Evolutionary conservation across 495 filamentous ascomycete species (phyloP).

Genomic region (Lineolata rhizophorae): DNA sequence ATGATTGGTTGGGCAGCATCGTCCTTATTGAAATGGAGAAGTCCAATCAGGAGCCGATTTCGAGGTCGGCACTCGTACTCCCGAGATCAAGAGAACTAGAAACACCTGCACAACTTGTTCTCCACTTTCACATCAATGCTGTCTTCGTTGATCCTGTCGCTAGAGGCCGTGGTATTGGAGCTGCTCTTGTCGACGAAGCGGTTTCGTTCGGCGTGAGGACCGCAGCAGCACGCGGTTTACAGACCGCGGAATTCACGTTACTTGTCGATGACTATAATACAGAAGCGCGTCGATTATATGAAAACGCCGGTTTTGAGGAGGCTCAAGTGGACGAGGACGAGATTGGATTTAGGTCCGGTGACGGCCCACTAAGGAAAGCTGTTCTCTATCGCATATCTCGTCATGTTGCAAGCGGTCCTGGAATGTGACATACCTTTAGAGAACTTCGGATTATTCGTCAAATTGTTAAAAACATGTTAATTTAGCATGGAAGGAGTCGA

Average conservation of each 20-base stretch:
- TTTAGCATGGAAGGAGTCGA: too few relatives aligned
- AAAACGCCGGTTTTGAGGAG: too few relatives aligned
- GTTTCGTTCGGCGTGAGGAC: background rate
- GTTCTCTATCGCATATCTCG: too few relatives aligned
- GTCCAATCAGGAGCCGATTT: background rate
- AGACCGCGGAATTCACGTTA: background rate
- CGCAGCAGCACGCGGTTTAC: background rate
- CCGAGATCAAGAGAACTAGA: too few relatives aligned
- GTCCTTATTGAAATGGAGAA: background rate
- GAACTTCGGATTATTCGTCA: too few relatives aligned
- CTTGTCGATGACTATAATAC: background rate
- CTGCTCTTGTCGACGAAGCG: constrained; percentile 5
- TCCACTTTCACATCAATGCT: constrained; percentile 1
- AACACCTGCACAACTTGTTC: background rate
- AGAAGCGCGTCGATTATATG: background rate
- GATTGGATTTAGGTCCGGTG: too few relatives aligned
- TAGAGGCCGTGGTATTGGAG: constrained; percentile 2
- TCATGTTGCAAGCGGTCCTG: too few relatives aligned
- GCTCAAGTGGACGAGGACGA: too few relatives aligned
- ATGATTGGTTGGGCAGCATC: constrained; percentile 1
- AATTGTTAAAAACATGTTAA: too few relatives aligned
- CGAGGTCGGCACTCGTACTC: too few relatives aligned
- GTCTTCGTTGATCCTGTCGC: constrained; percentile 4
- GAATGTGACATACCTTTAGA: too few relatives aligned
- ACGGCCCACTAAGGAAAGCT: too few relatives aligned